Base-by-base conservation (phyloP, 2,329 filamentous ascomycete species). In the Aspergillus ruber region DNA sequence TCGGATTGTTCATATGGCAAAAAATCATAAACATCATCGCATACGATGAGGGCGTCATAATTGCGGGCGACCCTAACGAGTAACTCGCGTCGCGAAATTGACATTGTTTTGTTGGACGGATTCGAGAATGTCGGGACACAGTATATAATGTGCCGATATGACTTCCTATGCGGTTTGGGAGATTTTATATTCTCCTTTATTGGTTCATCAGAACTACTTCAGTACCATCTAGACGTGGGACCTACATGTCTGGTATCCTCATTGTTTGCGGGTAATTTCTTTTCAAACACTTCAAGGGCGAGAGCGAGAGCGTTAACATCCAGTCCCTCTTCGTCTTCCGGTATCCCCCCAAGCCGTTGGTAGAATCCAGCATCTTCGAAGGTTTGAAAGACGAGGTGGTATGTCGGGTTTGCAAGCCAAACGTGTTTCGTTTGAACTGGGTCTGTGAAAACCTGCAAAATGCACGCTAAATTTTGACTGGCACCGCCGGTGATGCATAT, bases 11-110 rank as follows among this genome's bases (percentile, higher is more conserved):
- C 78, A 88, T 90, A 96, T 63, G 90, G 86, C 4, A 97, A 75
- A 55, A 91, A 85, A 65, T 97, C 91, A 64, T 98, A 98, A 8
- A 97, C 90, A 65, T 98, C 93, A 69, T 97, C 91, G 43, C 81
- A 81, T 23, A 96, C 77, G 47, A 96, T 69, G n/a, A 97, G 77
- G 6, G 88, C 88, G 64, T 97, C 84, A 64, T 85, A 82, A 49
- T 83, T 75, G 48, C 91, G 79, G 0, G 91, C 91, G 6, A 96
- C 69, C n/a, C 74, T 72, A 20, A 97, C 82, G 3, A 97, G 76
- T 9, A 74, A 74, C 53, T 83, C 71, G 3, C 93, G 80, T 23
- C 85, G 79, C 15, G 69, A 64, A 3, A 89, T 67, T 12, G 84
- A 82, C 83, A 94, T 91, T 3, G 88, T 90, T 61, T 85, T 85